These are phyloP conservation scores for Delitschia confertaspora DNA, from an alignment of 495 filamentous ascomycete species.

Conservation along the genomic window DNA sequence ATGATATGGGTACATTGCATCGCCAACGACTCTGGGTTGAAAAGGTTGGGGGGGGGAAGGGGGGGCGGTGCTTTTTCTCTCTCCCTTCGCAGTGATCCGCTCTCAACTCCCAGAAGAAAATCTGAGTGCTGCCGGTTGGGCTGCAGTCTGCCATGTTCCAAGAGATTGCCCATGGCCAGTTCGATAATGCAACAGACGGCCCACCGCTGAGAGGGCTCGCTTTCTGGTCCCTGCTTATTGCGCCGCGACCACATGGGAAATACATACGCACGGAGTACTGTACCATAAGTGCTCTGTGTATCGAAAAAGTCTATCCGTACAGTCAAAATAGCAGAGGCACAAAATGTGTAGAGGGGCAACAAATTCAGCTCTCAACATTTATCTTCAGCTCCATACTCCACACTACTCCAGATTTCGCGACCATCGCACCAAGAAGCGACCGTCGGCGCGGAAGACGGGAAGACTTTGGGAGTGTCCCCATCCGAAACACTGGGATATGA, in stretches of 20 bases:
- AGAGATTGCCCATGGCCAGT: not conserved
- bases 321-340: not conserved
- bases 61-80: constrained; percentile 2
- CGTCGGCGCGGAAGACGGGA: constrained; percentile 18
- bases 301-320: not conserved
- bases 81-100: constrained; percentile 3
- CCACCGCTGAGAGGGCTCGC: constrained; percentile 2
- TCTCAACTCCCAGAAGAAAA: not conserved
- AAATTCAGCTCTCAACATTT: constrained; percentile 6
- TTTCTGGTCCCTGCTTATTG: constrained; percentile 6
- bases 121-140: no score
- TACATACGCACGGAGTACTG: no score
- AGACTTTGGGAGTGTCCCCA: constrained; percentile 1
- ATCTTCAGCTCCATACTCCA: not conserved
- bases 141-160: no score
- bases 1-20: not conserved
- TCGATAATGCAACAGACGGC: not conserved
- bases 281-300: not conserved
- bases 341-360: not conserved
- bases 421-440: not conserved
- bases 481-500: constrained; percentile 17
- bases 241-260: not conserved
- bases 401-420: not conserved
- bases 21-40: not conserved
- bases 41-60: no score